Evolutionary conservation across 768 basidiomycete species (phyloP).

Genomic region (Termitomyces sp.): DNA sequence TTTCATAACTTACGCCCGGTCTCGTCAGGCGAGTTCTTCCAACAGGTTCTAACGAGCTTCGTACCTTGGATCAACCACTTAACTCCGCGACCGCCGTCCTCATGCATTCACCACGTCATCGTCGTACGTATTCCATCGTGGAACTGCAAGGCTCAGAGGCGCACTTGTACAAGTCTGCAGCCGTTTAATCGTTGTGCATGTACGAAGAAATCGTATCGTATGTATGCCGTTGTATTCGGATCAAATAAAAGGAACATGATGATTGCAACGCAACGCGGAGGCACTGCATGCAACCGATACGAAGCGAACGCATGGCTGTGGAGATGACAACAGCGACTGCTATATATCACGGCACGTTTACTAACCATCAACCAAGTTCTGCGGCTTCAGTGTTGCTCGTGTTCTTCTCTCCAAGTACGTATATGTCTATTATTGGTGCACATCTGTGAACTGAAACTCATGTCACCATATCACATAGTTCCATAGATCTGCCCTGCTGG

Average conservation of each 20-base stretch:
- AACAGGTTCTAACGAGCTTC: not conserved
- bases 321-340: slow-evolving; percentile 10
- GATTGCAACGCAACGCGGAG: not conserved
- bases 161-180: not conserved
- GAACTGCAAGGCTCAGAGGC: not conserved
- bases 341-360: slow-evolving; percentile 4
- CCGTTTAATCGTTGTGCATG: not conserved
- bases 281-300: slow-evolving; percentile 2
- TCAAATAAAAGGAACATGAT: not conserved
- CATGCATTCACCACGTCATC: not conserved
- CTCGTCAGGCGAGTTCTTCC: not conserved
- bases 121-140: no score
- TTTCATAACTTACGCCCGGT: not conserved
- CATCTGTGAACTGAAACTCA: not conserved
- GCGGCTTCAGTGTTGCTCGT: slow-evolving; percentile 14
- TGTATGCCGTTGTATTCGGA: not conserved
- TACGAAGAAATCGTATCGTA: not conserved
- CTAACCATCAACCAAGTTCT: slow-evolving; percentile 1
- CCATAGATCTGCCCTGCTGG: slow-evolving; percentile 38
- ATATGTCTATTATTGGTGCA: not conserved
- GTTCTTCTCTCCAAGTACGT: slow-evolving; percentile 7
- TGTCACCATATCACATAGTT: not conserved
- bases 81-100: not conserved
- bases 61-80: not conserved
- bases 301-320: slow-evolving; percentile 5